Conservation (phyloP, 257 asterid genomes). For the Solanum etuberosum region DNA sequence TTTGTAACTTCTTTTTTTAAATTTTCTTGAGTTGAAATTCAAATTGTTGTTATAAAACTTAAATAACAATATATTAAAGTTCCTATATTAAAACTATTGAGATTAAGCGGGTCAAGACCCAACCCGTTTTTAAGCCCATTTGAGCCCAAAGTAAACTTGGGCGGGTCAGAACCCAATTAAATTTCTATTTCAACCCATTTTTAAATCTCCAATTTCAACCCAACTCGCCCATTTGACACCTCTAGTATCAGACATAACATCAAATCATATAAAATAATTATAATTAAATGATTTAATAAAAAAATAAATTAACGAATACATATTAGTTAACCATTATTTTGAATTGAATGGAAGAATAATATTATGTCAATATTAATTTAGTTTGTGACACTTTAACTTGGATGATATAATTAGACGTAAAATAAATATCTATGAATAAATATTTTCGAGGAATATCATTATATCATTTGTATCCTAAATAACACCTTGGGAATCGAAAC, state of each 20-base stretch:
- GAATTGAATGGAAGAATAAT: neutral
- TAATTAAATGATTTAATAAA: neutral
- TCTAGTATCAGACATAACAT: rapidly evolving
- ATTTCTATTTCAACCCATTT: too few species aligned
- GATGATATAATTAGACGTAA: neutral
- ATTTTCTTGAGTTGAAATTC: too few species aligned
- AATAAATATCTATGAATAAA: neutral
- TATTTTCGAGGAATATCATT: neutral
- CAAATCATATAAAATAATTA: neutral
- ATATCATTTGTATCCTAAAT: neutral
- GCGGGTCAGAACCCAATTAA: too few species aligned
- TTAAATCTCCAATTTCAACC: too few species aligned
- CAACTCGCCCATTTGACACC: too few species aligned
- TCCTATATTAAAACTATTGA: too few species aligned
- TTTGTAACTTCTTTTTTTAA: too few species aligned
- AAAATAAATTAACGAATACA: neutral
- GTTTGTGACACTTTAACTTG: neutral
- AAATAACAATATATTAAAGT: too few species aligned
- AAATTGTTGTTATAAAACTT: too few species aligned
- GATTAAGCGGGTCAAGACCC: too few species aligned
- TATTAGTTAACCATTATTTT: neutral
- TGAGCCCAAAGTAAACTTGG: too few species aligned
- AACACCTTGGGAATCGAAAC: neutral
- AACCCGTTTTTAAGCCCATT: too few species aligned
- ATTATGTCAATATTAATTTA: neutral